A percentile compares a stretch with the other conserved stretches of the same genome.
These are phyloP conservation scores for Exidia glandulosa DNA, from an alignment of 768 basidiomycete genomes.

Conservation along the genomic window DNA sequence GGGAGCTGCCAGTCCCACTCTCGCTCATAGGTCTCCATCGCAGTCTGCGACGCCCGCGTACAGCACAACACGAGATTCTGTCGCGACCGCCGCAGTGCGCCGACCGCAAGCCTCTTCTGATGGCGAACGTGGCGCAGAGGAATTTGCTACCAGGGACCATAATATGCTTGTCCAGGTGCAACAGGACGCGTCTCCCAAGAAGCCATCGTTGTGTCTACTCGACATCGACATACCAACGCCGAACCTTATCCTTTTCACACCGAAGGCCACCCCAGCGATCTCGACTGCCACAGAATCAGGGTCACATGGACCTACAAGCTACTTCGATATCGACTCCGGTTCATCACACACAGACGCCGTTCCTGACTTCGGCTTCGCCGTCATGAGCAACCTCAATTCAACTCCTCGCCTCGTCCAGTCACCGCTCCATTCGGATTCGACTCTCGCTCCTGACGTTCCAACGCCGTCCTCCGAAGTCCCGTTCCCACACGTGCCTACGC, in stretches of 20 bases:
- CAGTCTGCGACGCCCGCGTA: no score
- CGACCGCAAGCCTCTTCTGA: no score
- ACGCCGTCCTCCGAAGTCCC: neutral
- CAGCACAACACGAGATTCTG: no score
- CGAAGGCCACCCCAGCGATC: neutral
- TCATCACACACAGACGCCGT: neutral
- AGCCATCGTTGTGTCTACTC: neutral
- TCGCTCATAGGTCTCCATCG: no score
- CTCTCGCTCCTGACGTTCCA: neutral
- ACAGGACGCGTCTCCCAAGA: neutral
- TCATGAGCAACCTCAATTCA: neutral
- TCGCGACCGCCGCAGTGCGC: no score
- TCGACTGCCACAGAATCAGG: neutral
- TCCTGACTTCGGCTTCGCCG: neutral
- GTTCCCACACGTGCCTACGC: neutral
- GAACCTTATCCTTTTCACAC: neutral
- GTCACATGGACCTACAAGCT: neutral
- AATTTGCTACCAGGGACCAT: no score
- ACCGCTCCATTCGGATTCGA: neutral
- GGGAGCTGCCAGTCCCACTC: no score
- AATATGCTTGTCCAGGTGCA: neutral
- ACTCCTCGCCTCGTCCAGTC: neutral
- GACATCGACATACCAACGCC: neutral
- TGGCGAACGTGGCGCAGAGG: no score
- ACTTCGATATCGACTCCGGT: neutral